Conservation (phyloP, 371 early-diverging fungal species). For the Mortierella sp. region DNA sequence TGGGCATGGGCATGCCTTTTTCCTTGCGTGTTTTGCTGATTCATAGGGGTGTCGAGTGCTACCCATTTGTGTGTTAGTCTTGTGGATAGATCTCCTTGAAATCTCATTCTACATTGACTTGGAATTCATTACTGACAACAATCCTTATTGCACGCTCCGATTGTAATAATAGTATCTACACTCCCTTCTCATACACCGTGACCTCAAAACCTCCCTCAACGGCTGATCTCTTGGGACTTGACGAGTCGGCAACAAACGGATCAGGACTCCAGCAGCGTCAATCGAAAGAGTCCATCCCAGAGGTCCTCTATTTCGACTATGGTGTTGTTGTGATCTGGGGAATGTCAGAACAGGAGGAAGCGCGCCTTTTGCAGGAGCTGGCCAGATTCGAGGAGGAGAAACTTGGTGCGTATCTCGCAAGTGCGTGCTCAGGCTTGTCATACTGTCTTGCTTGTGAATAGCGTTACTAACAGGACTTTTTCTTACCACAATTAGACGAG, state of each 20-base stretch:
- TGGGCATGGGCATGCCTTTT: slow-evolving; percentile 11
- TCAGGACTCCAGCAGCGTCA: slow-evolving; percentile 34
- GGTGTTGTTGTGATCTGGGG: slow-evolving; percentile 98
- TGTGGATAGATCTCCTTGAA: slow-evolving; percentile 3
- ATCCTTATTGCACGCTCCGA: neutral
- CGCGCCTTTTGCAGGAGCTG: slow-evolving; percentile 81
- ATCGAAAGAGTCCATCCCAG: slow-evolving; percentile 65
- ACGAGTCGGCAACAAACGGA: slow-evolving; percentile 39
- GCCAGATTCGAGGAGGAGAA: slow-evolving; percentile 69
- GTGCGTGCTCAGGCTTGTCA: neutral
- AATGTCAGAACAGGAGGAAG: slow-evolving; percentile 87
- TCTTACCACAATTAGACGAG: slow-evolving; percentile 61
- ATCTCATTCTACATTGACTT: slow-evolving; percentile 16
- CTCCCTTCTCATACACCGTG: slow-evolving; percentile 51
- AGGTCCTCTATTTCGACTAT: slow-evolving; percentile 91
- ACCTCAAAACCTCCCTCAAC: slow-evolving; percentile 56
- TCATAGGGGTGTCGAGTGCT: neutral
- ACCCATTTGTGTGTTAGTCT: neutral
- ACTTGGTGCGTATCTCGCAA: slow-evolving; percentile 32
- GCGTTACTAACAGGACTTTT: neutral
- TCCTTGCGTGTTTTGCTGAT: neutral
- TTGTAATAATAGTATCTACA: slow-evolving; percentile 52
- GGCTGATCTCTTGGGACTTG: slow-evolving; percentile 53
- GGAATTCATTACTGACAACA: neutral
- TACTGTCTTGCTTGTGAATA: neutral